Evolutionary conservation across 2,329 filamentous ascomycete genomes (phyloP).

Genomic region (Beauveria rudraprayagi): DNA sequence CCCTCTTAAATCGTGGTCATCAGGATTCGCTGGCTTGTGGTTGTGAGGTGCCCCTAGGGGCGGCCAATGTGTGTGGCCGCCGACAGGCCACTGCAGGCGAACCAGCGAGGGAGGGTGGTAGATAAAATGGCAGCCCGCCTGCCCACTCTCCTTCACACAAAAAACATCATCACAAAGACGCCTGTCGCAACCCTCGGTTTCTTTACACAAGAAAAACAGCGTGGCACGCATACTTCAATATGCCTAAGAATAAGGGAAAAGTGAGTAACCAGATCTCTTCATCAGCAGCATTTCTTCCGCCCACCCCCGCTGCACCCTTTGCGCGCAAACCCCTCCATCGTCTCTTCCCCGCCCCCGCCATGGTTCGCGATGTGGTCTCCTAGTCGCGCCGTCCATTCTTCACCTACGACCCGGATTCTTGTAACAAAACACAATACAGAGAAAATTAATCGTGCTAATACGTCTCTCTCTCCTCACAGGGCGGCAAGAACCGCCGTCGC

Average conservation of each 20-base stretch:
- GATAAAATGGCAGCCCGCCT: constrained; percentile 10
- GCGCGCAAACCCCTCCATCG: constrained; percentile 10
- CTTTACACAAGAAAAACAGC: neutral
- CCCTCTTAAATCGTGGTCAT: neutral
- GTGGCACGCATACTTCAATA: constrained; percentile 35
- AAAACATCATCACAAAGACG: constrained; percentile 12
- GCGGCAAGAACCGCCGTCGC: constrained; percentile 96
- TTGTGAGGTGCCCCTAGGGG: neutral
- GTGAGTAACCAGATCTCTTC: constrained; percentile 40
- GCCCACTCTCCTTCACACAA: constrained; percentile 7
- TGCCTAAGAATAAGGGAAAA: constrained; percentile 99
- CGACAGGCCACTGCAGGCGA: neutral
- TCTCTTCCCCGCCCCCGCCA: constrained; percentile 15
- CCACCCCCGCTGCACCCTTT: constrained; percentile 1
- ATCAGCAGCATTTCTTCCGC: neutral
- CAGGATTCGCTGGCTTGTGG: neutral
- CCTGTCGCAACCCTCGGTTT: neutral
- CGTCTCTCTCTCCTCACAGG: constrained; percentile 44
- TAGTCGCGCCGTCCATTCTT: neutral
- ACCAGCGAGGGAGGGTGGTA: neutral
- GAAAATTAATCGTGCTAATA: constrained; percentile 15
- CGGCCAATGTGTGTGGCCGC: neutral
- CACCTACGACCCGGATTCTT: neutral
- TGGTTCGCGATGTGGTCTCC: neutral
- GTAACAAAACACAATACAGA: neutral